phyloP scores from a whole-genome alignment of 495 filamentous ascomycete genomes.

The Penicillium steckii region DNA sequence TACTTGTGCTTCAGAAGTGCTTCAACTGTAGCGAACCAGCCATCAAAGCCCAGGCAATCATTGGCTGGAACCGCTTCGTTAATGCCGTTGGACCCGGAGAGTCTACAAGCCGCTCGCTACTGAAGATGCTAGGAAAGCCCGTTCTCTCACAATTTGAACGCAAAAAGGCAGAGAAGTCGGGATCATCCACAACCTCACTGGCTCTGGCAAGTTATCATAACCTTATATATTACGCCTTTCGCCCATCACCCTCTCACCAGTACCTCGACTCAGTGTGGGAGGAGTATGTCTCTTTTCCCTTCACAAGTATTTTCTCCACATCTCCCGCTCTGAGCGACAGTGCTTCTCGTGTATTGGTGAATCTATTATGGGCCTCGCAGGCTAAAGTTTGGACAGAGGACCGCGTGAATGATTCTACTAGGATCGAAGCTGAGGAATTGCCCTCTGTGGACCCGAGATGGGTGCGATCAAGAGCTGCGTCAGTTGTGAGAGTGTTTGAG shows the following conservation, averaged over 20 bases:
- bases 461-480: constrained; percentile 67
- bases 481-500: constrained; percentile 63
- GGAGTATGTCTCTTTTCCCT: constrained; percentile 58
- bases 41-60: constrained; percentile 72
- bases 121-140: constrained; percentile 68
- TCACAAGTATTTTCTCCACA: constrained; percentile 32
- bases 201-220: constrained; percentile 71
- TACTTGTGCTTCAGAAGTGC: constrained; percentile 73
- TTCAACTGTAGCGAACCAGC: constrained; percentile 76
- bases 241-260: constrained; percentile 57
- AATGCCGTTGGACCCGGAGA: constrained; percentile 64
- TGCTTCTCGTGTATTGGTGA: constrained; percentile 62
- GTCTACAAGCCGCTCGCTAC: constrained; percentile 54
- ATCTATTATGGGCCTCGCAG: constrained; percentile 65
- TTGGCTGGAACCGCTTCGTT: constrained; percentile 81
- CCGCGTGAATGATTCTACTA: constrained; percentile 56
- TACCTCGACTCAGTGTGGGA: constrained; percentile 81
- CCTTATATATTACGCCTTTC: constrained; percentile 83
- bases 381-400: constrained; percentile 71
- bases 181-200: constrained; percentile 55
- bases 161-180: constrained; percentile 54
- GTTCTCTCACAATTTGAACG: constrained; percentile 68
- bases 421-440: constrained; percentile 67
- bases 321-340: constrained; percentile 40
- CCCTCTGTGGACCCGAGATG: constrained; percentile 80